Conservation (phyloP, 1,139 yeast genomes). For the Sugiyamaella pinicola region DNA sequence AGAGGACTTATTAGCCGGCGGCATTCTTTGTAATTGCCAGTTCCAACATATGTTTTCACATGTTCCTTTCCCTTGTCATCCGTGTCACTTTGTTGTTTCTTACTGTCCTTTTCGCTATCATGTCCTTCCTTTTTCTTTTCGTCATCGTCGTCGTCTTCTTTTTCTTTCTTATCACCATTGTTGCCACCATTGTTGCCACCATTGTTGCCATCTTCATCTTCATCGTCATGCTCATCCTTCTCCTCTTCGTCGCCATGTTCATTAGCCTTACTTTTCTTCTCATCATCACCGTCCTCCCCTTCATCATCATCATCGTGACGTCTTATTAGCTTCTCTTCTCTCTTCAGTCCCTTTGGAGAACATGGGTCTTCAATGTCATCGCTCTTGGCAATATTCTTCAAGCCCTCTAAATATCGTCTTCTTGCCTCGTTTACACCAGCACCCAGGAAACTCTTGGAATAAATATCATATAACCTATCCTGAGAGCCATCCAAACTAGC, state of each 20-base stretch:
- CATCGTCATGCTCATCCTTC: constrained; percentile 22
- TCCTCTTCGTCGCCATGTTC: constrained; percentile 28
- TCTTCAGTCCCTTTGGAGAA: constrained; percentile 43
- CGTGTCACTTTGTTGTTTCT: constrained; percentile 20
- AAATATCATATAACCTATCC: constrained; percentile 50
- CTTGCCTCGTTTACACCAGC: constrained; percentile 76
- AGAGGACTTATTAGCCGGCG: constrained; percentile 55
- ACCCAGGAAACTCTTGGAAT: constrained; percentile 70
- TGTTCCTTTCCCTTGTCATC: too few relatives aligned
- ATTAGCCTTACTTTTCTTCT: constrained; percentile 26
- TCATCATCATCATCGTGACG: constrained; percentile 18
- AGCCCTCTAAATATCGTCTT: constrained; percentile 47
- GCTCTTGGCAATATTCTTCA: constrained; percentile 23
- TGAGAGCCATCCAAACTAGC: constrained; percentile 42
- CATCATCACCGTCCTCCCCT: constrained; percentile 26
- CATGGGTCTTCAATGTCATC: constrained; percentile 49
- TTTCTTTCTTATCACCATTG: constrained; percentile 23
- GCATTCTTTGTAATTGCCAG: constrained; percentile 62
- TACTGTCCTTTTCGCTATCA: constrained; percentile 21
- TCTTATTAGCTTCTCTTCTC: constrained; percentile 17
- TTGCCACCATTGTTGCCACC: constrained; percentile 24
- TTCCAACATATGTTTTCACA: constrained; percentile 53
- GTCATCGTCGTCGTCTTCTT: constrained; percentile 21
- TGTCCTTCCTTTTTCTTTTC: constrained; percentile 23
- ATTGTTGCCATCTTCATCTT: constrained; percentile 23